Evolutionary conservation across 768 basidiomycete genomes (phyloP), one percentile per base, ranked within the genome.

Genomic region (Floccularia luteovirens): DNA sequence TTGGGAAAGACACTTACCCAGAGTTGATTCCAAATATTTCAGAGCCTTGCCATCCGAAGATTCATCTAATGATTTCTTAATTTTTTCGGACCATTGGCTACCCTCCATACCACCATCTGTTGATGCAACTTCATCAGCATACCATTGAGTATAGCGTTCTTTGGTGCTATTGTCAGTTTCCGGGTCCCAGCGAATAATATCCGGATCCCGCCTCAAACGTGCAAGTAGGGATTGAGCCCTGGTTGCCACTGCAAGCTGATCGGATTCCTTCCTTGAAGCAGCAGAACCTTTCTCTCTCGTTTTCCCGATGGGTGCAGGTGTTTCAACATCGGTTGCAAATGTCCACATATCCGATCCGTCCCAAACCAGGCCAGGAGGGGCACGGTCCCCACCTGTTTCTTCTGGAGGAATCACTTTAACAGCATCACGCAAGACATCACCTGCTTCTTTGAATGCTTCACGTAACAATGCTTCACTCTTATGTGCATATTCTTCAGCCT

Each of bases 391-490:
- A 5, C 49, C 56, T 0, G 54, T 62, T 31, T 72, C 72, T 25
- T 85, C 81, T 1, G 92, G 92, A 0, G 92, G 93, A 11, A 97
- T 69, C 37, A 96, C 84, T 58, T 92, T 93, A 51, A 97, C 90
- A 8, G 89, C 90, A 36, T 97, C 92, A 38, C 73, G 79, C 7
- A 93, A 64, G 12, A 83, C 81, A 46, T 86, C 90, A 42, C 86
- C 75, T 5, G 87, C 85, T 51, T 89, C 88, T 51, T 78, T 82
- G 50, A 88, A 72, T 2, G 79, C 85, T 43, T 81, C 82, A 28
- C 75, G 67, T 22, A 84, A 56, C 24, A 82, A 52, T 5, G 57
- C 68, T 47, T 84, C 82, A 55, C 81, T 82, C 65, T 79, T 83
- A 51, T 82, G 78, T 22, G 84, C 75, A 54, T 90, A 90, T 49